Conservation (phyloP, 148 eudicot species). For the Chenopodium album region DNA sequence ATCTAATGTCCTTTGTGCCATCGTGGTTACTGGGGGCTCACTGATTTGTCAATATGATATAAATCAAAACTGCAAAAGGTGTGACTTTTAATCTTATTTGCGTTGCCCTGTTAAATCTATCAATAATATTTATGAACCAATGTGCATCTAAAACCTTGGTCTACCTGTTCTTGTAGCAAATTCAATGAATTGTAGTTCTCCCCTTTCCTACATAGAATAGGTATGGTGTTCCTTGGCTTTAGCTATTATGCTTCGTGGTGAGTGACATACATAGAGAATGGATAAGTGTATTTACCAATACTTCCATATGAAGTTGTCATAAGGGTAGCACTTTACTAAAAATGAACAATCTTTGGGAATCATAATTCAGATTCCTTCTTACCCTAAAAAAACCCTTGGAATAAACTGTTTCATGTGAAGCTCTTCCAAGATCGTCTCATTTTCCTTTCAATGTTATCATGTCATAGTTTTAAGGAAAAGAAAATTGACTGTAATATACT, state of each 20-base stretch:
- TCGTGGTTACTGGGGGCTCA: not conserved
- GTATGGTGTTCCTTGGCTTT: not conserved
- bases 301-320: not conserved
- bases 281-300: not conserved
- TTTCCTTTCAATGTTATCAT: no score
- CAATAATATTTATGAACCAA: not conserved
- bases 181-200: not conserved
- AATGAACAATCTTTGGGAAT: not conserved
- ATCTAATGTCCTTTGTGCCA: not conserved
- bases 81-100: not conserved
- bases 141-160: not conserved
- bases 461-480: not conserved
- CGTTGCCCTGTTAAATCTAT: not conserved
- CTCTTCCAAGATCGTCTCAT: not conserved
- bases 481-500: not conserved
- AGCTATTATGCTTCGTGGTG: not conserved
- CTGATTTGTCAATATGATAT: not conserved
- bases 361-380: not conserved
- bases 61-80: not conserved
- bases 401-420: not conserved
- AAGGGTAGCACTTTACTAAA: not conserved
- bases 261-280: not conserved
- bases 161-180: not conserved
- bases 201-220: not conserved
- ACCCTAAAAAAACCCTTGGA: not conserved